Evolutionary conservation across 2,329 filamentous ascomycete species (phyloP).

Genomic region (Neofusicoccum cordaticola): DNA sequence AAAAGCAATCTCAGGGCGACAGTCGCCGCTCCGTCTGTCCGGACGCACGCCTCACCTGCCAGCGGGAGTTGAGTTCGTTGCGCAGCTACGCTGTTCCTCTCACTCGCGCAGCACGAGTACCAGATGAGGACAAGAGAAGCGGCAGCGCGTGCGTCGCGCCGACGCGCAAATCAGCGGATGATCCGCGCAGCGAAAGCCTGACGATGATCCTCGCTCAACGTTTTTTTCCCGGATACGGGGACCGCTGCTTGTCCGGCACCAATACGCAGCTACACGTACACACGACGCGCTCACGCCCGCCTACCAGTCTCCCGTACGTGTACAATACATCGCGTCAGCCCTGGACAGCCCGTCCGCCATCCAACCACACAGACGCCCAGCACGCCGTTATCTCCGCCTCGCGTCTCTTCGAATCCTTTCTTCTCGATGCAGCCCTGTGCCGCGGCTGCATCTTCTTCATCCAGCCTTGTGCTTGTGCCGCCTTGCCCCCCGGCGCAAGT

Average conservation of each 20-base stretch:
- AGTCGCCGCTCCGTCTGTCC: background rate
- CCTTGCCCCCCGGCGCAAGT: no score
- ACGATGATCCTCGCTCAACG: conserved; percentile 11
- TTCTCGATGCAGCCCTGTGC: background rate
- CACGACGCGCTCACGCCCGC: background rate
- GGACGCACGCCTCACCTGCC: background rate
- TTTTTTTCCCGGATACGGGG: background rate
- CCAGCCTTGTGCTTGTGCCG: background rate
- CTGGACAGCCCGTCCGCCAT: background rate
- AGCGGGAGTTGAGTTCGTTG: background rate
- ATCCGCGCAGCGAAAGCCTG: conserved; percentile 8
- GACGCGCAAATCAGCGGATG: conserved; percentile 9
- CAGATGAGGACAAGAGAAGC: background rate
- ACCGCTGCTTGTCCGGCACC: background rate
- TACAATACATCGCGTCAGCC: background rate
- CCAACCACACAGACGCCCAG: background rate
- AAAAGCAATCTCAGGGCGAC: background rate
- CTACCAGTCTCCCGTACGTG: conserved; percentile 9
- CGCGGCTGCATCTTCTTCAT: background rate
- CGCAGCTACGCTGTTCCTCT: background rate
- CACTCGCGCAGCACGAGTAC: background rate
- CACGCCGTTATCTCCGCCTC: background rate
- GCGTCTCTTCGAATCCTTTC: background rate
- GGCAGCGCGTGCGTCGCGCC: background rate
- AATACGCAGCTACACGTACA: background rate